Evolutionary conservation across 306 rosid genomes (phyloP).

Genomic region (Rosa chinensis): DNA sequence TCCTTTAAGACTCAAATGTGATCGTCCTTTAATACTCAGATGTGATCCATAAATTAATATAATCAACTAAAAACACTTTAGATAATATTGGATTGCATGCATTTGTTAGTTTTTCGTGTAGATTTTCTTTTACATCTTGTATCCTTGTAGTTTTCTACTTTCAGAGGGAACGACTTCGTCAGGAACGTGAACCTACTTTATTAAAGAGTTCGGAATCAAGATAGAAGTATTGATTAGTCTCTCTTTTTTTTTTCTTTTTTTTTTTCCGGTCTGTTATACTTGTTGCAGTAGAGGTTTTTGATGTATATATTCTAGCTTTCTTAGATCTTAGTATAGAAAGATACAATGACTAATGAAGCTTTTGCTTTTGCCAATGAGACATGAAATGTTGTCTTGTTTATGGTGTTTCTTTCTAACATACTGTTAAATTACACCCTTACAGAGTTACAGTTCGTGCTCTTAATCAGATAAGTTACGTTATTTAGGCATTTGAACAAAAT

Average conservation of each 20-base stretch:
- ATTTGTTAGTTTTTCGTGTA: neutral
- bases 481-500: neutral
- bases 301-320: too few relatives aligned
- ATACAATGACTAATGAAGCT: neutral
- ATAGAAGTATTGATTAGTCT: neutral
- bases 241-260: too few relatives aligned
- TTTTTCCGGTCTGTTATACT: too few relatives aligned
- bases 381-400: neutral
- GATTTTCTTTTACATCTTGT: neutral
- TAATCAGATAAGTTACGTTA: neutral
- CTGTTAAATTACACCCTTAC: neutral
- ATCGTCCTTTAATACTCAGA: neutral
- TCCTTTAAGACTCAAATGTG: too few relatives aligned
- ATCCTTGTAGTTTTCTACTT: neutral
- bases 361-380: neutral
- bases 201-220: conserved; percentile 16
- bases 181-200: conserved; percentile 32
- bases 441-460: neutral
- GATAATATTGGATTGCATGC: neutral
- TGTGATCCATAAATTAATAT: neutral
- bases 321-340: neutral
- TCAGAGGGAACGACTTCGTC: conserved; percentile 59
- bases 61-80: neutral
- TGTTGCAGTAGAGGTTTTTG: too few relatives aligned
- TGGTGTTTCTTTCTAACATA: neutral